A percentile compares a stretch with the other conserved stretches of the same genome.
phyloP scores from a whole-genome alignment of 305 asterid genomes.

The Solanum hybrid region DNA sequence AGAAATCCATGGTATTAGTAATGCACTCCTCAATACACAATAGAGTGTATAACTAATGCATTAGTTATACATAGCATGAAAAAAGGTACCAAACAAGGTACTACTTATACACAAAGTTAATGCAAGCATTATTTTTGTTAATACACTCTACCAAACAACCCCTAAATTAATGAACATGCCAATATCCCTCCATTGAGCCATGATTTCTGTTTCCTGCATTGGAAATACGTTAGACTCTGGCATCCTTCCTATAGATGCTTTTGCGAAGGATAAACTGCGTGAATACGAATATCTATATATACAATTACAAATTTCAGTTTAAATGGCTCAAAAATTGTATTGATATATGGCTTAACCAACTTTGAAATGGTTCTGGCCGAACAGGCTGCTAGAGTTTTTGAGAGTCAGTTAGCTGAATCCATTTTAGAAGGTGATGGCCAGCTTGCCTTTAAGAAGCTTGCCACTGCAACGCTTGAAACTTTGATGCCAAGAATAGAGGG shows the following conservation, averaged over 20 bases:
- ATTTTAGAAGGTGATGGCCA: slow-evolving; percentile 95
- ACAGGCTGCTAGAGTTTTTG: slow-evolving; percentile 98
- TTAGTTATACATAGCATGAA: neutral
- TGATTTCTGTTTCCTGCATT: neutral
- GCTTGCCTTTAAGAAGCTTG: slow-evolving; percentile 99
- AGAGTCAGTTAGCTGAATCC: slow-evolving; percentile 97
- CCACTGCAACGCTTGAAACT: slow-evolving; percentile 91
- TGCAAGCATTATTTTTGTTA: neutral
- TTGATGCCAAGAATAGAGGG: slow-evolving; percentile 99
- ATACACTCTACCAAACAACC: neutral
- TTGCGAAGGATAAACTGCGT: neutral
- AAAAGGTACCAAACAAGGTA: neutral
- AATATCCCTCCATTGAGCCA: neutral
- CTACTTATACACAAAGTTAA: neutral
- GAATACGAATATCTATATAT: neutral
- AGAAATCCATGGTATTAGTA: neutral
- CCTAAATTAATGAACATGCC: neutral
- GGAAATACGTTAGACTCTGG: neutral
- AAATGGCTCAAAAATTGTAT: neutral
- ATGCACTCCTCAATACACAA: neutral
- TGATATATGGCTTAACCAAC: neutral
- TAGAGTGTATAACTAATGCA: neutral
- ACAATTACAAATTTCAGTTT: neutral
- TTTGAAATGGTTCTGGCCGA: slow-evolving; percentile 6
- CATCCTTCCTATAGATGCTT: neutral